Evolutionary conservation across 176 grass and related monocot species (phyloP).

Genomic region (Tuctoria greenei): DNA sequence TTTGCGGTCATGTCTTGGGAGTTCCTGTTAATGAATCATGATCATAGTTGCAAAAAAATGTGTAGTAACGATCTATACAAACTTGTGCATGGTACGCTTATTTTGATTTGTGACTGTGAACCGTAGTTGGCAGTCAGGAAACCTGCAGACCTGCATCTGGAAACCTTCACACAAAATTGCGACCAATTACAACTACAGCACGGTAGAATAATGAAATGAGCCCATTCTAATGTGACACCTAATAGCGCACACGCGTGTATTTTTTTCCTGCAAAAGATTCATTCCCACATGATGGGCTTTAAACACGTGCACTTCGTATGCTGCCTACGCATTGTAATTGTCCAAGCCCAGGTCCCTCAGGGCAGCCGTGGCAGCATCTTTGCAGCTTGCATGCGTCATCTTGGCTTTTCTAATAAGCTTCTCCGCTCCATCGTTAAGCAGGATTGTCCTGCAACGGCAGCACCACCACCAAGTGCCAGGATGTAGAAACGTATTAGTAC

Average conservation of each 20-base stretch:
- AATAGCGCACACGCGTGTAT: neutral
- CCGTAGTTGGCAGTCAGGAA: neutral
- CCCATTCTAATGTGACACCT: neutral
- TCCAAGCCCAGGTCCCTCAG: constrained; percentile 84
- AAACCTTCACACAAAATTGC: constrained; percentile 2
- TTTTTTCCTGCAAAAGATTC: neutral
- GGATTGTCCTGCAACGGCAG: constrained; percentile 52
- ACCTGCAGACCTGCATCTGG: neutral
- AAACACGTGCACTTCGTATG: neutral
- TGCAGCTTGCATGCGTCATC: constrained; percentile 65
- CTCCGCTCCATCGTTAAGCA: constrained; percentile 74
- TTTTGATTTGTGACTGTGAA: neutral
- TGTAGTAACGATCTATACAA: neutral
- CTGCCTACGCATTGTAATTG: constrained; percentile 67
- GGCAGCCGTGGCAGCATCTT: constrained; percentile 83
- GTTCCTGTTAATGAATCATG: neutral
- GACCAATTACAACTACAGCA: neutral
- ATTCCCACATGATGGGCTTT: neutral
- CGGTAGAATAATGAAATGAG: neutral
- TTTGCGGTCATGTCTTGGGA: neutral
- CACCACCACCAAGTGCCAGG: neutral
- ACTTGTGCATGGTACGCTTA: neutral
- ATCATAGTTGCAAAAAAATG: no score
- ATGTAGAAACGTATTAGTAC: neutral
- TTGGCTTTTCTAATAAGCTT: constrained; percentile 84